Conservation (phyloP, 2,329 filamentous ascomycete genomes). For the Alternaria solani region DNA sequence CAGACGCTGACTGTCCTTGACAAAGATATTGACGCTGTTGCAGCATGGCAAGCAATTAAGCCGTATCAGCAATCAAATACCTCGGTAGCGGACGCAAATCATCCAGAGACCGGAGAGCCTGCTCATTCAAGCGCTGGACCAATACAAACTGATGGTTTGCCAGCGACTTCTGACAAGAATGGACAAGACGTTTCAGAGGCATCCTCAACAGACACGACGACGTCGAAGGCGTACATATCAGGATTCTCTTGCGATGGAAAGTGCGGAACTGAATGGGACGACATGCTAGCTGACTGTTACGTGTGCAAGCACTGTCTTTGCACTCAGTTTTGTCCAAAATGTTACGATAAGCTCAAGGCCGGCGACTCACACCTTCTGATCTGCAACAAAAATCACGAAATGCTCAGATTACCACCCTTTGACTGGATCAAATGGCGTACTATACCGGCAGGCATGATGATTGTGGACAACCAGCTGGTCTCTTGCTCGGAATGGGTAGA, state of each 20-base stretch:
- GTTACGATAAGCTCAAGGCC: background rate
- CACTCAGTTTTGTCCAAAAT: background rate
- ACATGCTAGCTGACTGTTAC: background rate
- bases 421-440: background rate
- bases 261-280: background rate
- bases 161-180: background rate
- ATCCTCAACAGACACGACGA: background rate
- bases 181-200: background rate
- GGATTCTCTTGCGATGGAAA: background rate
- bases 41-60: constrained; percentile 2
- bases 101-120: background rate
- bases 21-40: background rate
- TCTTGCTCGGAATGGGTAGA: background rate
- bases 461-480: background rate
- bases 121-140: background rate
- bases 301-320: constrained; percentile 1
- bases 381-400: constrained; percentile 2
- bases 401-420: background rate
- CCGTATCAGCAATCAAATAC: background rate
- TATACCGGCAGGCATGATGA: background rate
- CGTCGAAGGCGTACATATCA: background rate
- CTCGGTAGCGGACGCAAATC: rapidly evolving
- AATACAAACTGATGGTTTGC: background rate
- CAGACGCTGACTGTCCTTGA: background rate
- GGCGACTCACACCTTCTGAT: background rate